phyloP scores from a whole-genome alignment of 805 yeast genomes.

The Kuraishia hungarica region DNA sequence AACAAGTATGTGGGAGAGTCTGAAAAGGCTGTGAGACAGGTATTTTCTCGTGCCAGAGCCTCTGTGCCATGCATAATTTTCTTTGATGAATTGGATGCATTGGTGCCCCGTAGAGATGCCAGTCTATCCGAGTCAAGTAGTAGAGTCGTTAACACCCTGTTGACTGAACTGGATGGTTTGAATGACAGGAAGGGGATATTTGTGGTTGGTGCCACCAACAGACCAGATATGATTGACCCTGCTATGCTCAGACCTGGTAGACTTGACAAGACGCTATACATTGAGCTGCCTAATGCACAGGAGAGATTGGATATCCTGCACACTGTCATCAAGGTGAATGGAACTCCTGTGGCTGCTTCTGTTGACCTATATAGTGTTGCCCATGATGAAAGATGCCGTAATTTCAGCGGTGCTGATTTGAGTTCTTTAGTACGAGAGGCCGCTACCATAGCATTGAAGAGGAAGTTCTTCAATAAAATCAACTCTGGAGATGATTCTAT shows the following conservation, averaged over 20 bases:
- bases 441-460: constrained; percentile 79
- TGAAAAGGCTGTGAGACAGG: constrained; percentile 87
- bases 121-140: constrained; percentile 84
- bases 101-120: constrained; percentile 90
- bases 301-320: constrained; percentile 79
- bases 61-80: constrained; percentile 92
- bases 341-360: constrained; percentile 60
- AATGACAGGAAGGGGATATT: constrained; percentile 89
- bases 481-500: constrained; percentile 39
- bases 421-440: constrained; percentile 91
- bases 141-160: constrained; percentile 86
- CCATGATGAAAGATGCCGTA: constrained; percentile 70
- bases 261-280: constrained; percentile 84
- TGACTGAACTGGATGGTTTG: constrained; percentile 92
- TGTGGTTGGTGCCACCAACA: constrained; percentile 93
- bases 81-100: constrained; percentile 92
- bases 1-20: constrained; percentile 96
- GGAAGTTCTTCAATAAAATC: constrained; percentile 51
- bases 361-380: constrained; percentile 62
- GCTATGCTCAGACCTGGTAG: constrained; percentile 98
- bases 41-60: constrained; percentile 87
- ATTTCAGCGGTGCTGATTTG: constrained; percentile 94
- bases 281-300: constrained; percentile 72
- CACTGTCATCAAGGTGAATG: constrained; percentile 63
- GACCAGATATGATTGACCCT: constrained; percentile 97